Evolutionary conservation across 805 yeast species (phyloP), one percentile per base, ranked within the genome.

Genomic region (Metschnikowia lochheadii): DNA sequence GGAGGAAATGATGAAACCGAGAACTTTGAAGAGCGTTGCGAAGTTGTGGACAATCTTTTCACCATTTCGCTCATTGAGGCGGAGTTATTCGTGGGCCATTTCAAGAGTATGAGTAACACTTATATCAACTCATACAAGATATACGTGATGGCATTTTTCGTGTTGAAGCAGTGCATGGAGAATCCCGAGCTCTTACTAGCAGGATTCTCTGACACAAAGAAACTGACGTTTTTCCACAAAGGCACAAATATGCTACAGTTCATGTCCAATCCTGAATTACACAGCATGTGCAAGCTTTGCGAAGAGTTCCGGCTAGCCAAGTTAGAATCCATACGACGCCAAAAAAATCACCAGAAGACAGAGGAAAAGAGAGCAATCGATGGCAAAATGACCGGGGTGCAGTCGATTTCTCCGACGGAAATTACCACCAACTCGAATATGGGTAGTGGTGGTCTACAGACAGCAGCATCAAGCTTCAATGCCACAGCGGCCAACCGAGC

Each of bases 31-130:
- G 47, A 46, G 23, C 56, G 75, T 18, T 53, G 66, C 13, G 68
- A 67, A 33, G 69, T 67, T 2, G 60, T 69, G 18, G 70, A 70
- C 51, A 56, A 52, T 15, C 57, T 73, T 38, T 70, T 72, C 49
- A 60, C 57, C 13, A 58, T 67, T 35, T 63, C 68, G 11, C 56
- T 73, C 29, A 50, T 63, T 0, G 77, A 73, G 48, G 70, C 77
- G 1, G 78, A 73, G 45, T 57, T 72, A 6, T 73, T 73, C 54
- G 76, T 73, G 32, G 77, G 78, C 1, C 68, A 70, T 53, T 73
- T 73, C 59, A 44, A 72, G 21, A 64, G 63, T 33, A 62, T 73
- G 54, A 68, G 76, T 54, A 52, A 62, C 18, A 64, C 64, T 5
- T 73, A 73, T 55, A 63, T 69, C 48, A 73, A 72, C 52, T 72